Evolutionary conservation across 2,329 filamentous ascomycete species (phyloP).

Genomic region (Sarocladium brachiariae): DNA sequence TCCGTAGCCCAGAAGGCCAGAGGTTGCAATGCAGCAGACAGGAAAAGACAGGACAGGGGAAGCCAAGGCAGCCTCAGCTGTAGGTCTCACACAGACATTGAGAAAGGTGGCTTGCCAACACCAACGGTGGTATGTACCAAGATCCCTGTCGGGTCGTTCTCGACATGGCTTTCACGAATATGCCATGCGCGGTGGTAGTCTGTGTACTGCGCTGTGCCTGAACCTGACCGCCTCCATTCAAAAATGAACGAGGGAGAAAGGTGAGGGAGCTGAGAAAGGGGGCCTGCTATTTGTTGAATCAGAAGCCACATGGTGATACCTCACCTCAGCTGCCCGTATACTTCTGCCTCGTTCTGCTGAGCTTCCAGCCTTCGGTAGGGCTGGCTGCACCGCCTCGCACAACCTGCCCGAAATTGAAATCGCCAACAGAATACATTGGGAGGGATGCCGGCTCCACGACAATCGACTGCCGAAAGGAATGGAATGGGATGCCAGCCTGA

Average conservation of each 20-base stretch:
- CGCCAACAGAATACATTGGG: not conserved
- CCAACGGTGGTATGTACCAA: not conserved
- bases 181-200: too few species aligned
- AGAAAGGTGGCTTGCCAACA: not conserved
- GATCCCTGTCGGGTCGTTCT: not conserved
- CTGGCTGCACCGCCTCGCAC: not conserved
- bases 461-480: not conserved
- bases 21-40: too few species aligned
- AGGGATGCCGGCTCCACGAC: slow-evolving; percentile 4
- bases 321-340: too few species aligned
- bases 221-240: too few species aligned
- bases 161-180: not conserved
- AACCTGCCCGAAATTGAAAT: not conserved
- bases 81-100: slow-evolving; percentile 1
- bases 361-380: too few species aligned
- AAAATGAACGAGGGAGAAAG: too few species aligned
- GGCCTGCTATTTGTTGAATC: too few species aligned
- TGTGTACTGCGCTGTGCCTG: too few species aligned
- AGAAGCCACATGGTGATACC: too few species aligned
- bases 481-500: not conserved
- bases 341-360: too few species aligned
- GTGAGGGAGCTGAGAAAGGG: too few species aligned
- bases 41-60: too few species aligned
- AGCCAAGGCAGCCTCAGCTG: not conserved
- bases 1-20: not conserved